Conservation (phyloP, 441 rosid species). For the Erodium moschatum region DNA sequence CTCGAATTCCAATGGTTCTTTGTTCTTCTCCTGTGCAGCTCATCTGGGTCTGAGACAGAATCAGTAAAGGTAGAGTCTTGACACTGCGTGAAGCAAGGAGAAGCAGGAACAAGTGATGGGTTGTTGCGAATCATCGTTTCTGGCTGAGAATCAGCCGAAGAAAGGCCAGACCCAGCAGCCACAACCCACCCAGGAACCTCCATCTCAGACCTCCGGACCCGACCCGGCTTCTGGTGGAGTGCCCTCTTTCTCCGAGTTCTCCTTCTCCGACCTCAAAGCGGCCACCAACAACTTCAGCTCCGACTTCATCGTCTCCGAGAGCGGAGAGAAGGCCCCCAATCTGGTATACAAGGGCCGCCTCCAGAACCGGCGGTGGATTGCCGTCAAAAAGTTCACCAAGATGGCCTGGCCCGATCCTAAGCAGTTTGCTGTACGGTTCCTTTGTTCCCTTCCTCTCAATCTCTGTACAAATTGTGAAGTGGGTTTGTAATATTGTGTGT, state of each 20-base stretch:
- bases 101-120: conserved; percentile 39
- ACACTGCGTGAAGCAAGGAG: not conserved
- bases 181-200: conserved; percentile 20
- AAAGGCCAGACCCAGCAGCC: conserved; percentile 25
- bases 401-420: conserved; percentile 72
- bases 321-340: conserved; percentile 72
- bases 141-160: conserved; percentile 35
- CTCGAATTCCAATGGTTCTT: not conserved
- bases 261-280: conserved; percentile 16
- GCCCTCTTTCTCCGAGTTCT: conserved; percentile 22
- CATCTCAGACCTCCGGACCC: conserved; percentile 23
- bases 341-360: conserved; percentile 58
- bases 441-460: conserved; percentile 17
- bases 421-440: conserved; percentile 41
- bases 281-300: conserved; percentile 51
- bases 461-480: not conserved
- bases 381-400: conserved; percentile 55
- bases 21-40: not conserved
- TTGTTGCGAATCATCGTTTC: conserved; percentile 59
- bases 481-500: not conserved
- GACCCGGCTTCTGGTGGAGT: conserved; percentile 21
- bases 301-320: conserved; percentile 51
- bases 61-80: not conserved
- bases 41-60: conserved; percentile 4
- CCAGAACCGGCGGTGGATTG: conserved; percentile 44